Conservation (phyloP, 2,329 filamentous ascomycete species). For the Alternaria atra region DNA sequence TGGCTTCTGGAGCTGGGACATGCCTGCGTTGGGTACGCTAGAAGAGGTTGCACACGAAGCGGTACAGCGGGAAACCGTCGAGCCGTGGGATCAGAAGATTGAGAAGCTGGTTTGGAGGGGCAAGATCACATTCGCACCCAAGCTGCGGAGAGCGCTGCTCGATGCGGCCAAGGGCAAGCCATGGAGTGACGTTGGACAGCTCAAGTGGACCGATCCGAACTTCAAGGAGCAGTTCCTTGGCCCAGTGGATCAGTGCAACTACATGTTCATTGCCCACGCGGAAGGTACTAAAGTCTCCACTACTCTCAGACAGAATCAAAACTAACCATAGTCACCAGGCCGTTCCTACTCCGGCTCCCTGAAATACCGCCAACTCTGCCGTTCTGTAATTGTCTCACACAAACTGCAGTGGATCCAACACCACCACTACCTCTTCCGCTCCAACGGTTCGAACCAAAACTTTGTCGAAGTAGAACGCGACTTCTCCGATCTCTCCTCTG, state of each 20-base stretch:
- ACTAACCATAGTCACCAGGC: slow-evolving; percentile 34
- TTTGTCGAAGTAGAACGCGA: slow-evolving; percentile 48
- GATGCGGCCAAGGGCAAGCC: slow-evolving; percentile 41
- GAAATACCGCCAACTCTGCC: slow-evolving; percentile 64
- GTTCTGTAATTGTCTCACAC: slow-evolving; percentile 47
- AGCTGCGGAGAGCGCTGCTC: slow-evolving; percentile 39
- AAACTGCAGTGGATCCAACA: slow-evolving; percentile 49
- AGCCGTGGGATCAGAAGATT: slow-evolving; percentile 44
- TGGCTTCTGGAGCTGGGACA: slow-evolving; percentile 49
- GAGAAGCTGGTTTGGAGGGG: slow-evolving; percentile 48
- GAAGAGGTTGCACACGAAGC: slow-evolving; percentile 42
- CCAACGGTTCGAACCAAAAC: slow-evolving; percentile 43
- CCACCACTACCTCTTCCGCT: slow-evolving; percentile 44
- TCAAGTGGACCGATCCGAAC: slow-evolving; percentile 40
- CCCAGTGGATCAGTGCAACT: slow-evolving; percentile 64
- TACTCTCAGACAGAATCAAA: background rate
- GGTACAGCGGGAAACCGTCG: slow-evolving; percentile 35
- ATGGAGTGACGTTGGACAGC: slow-evolving; percentile 46
- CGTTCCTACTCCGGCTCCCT: slow-evolving; percentile 61
- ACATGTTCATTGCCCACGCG: slow-evolving; percentile 64
- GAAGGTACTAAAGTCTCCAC: slow-evolving; percentile 53
- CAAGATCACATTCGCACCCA: slow-evolving; percentile 44
- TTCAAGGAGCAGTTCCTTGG: slow-evolving; percentile 55
- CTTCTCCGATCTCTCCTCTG: slow-evolving; percentile 41
- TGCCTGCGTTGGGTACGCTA: slow-evolving; percentile 42